phyloP scores from a whole-genome alignment of 805 yeast species.

The Starmera pachycereana region DNA sequence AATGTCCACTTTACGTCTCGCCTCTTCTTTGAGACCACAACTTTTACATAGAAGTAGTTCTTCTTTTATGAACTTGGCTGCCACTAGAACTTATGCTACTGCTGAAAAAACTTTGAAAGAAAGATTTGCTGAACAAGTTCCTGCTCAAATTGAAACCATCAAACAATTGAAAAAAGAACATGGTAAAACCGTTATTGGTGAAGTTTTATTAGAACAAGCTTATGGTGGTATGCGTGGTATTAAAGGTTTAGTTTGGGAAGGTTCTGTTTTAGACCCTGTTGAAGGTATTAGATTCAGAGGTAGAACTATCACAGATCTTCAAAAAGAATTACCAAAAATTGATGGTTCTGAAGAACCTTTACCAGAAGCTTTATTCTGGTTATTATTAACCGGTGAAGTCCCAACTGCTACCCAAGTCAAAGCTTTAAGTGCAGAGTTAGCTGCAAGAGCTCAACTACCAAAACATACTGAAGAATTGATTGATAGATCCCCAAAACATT shows the following conservation, averaged over 20 bases:
- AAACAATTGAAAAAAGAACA: slow-evolving; percentile 77
- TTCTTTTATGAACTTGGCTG: not conserved
- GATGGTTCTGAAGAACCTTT: slow-evolving; percentile 55
- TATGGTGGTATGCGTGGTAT: slow-evolving; percentile 91
- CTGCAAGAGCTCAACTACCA: slow-evolving; percentile 70
- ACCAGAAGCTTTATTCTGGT: slow-evolving; percentile 81
- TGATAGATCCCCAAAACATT: slow-evolving; percentile 62
- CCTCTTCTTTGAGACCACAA: slow-evolving; percentile 3
- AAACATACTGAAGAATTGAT: slow-evolving; percentile 64
- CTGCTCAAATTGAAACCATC: slow-evolving; percentile 86
- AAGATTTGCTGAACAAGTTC: slow-evolving; percentile 86
- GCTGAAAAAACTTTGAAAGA: slow-evolving; percentile 71
- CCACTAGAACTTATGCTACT: slow-evolving; percentile 18
- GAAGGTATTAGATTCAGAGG: slow-evolving; percentile 88
- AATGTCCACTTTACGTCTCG: slow-evolving; percentile 7
- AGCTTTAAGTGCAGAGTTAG: slow-evolving; percentile 65
- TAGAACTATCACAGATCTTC: slow-evolving; percentile 71
- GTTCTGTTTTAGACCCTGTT: slow-evolving; percentile 73
- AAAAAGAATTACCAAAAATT: slow-evolving; percentile 62
- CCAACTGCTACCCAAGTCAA: slow-evolving; percentile 65
- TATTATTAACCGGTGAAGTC: slow-evolving; percentile 71
- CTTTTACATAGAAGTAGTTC: slow-evolving; percentile 2
- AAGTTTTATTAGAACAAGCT: slow-evolving; percentile 67
- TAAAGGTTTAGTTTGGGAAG: slow-evolving; percentile 82
- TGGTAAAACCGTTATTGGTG: slow-evolving; percentile 68